A percentile compares a stretch with the other conserved stretches of the same genome.
phyloP scores from a whole-genome alignment of 805 yeast genomes.

The Saccharomyces eubayanus region DNA sequence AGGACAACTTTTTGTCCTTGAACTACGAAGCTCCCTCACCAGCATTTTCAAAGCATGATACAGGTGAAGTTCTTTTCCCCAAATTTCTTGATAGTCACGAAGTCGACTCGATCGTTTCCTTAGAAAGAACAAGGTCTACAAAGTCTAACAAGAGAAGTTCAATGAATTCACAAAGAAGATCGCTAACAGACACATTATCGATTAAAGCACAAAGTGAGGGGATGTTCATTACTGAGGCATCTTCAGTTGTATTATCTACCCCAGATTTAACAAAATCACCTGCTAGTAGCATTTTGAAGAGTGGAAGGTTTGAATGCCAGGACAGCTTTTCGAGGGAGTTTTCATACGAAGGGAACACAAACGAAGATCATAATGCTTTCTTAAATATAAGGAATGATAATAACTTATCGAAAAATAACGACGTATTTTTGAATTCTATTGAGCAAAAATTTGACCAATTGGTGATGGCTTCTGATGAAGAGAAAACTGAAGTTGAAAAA shows the following conservation, averaged over 20 bases:
- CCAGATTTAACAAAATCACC: constrained; percentile 35
- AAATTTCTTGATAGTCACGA: constrained; percentile 58
- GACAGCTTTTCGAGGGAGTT: constrained; percentile 11
- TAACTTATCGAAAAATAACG: neutral
- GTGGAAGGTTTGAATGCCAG: constrained; percentile 26
- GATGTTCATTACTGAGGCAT: constrained; percentile 37
- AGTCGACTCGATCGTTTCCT: constrained; percentile 62
- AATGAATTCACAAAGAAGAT: constrained; percentile 24
- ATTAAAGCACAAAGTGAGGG: constrained; percentile 39
- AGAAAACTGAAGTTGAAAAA: neutral
- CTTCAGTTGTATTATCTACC: constrained; percentile 24
- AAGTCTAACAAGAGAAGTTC: constrained; percentile 35
- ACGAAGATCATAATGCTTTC: neutral
- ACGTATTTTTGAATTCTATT: constrained; percentile 8
- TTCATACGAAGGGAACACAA: neutral
- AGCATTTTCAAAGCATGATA: constrained; percentile 22
- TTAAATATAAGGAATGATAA: neutral
- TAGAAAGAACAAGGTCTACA: constrained; percentile 61
- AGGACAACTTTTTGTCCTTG: neutral
- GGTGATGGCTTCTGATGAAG: constrained; percentile 15
- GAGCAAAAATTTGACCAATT: constrained; percentile 24
- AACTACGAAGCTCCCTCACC: constrained; percentile 3
- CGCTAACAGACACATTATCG: constrained; percentile 30
- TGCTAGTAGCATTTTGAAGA: constrained; percentile 31
- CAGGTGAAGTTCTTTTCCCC: constrained; percentile 62